Conservation (phyloP, 768 basidiomycete genomes). For the Hemileccinum rubropunctum region DNA sequence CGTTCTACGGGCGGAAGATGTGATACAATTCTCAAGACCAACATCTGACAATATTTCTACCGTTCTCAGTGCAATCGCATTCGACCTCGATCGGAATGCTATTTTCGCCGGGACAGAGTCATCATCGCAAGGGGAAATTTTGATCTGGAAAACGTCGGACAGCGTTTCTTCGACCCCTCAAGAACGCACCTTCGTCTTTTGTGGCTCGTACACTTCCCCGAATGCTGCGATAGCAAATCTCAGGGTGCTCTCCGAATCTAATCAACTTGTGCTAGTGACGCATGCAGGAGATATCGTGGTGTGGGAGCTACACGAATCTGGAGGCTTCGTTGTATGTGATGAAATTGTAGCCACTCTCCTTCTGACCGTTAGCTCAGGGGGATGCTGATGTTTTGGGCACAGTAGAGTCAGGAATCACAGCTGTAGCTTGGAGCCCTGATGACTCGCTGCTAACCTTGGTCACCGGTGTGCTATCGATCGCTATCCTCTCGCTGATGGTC, state of each 20-base stretch:
- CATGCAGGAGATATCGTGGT: constrained; percentile 82
- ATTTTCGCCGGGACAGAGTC: constrained; percentile 62
- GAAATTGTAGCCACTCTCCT: background rate
- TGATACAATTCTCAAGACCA: constrained; percentile 11
- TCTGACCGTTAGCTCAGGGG: constrained; percentile 17
- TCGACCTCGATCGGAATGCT: constrained; percentile 64
- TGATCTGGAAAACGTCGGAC: constrained; percentile 50
- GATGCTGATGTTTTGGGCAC: constrained; percentile 76
- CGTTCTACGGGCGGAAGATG: constrained; percentile 14
- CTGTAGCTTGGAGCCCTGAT: constrained; percentile 90
- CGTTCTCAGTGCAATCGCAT: constrained; percentile 44
- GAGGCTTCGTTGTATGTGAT: constrained; percentile 41
- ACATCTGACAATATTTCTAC: constrained; percentile 23
- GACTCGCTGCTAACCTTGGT: constrained; percentile 80
- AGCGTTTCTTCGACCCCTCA: constrained; percentile 9
- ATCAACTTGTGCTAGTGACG: constrained; percentile 62
- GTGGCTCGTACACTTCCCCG: constrained; percentile 19
- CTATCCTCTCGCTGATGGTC: background rate
- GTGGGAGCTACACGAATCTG: constrained; percentile 49
- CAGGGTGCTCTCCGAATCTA: constrained; percentile 69
- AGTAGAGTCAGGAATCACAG: constrained; percentile 78
- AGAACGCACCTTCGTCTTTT: constrained; percentile 17
- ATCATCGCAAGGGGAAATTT: constrained; percentile 53
- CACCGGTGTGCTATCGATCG: constrained; percentile 52
- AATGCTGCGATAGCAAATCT: constrained; percentile 57